Evolutionary conservation across 2,329 filamentous ascomycete species (phyloP).

Genomic region (Ilyonectria destructans): DNA sequence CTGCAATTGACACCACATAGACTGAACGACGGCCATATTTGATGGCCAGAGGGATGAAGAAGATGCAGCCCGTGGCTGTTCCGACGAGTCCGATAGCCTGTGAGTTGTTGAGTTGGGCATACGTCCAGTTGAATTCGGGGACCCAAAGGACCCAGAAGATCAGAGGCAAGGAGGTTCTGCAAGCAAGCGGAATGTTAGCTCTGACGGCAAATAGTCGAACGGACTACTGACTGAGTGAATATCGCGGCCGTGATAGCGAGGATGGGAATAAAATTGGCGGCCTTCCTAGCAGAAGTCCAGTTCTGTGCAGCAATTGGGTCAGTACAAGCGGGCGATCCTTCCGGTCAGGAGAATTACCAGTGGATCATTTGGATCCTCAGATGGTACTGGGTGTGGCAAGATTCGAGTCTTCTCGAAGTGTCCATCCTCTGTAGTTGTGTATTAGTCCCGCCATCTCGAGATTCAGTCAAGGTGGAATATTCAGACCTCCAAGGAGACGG

Average conservation of each 20-base stretch:
- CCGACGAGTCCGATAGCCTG: conserved; percentile 46
- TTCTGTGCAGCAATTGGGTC: conserved; percentile 37
- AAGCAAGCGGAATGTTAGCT: not conserved
- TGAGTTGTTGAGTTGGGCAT: conserved; percentile 42
- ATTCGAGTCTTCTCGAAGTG: not conserved
- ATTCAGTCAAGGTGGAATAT: not conserved
- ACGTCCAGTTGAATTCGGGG: conserved; percentile 45
- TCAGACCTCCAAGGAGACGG: not conserved
- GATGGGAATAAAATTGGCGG: conserved; percentile 43
- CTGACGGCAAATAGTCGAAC: not conserved
- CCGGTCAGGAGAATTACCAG: conserved; percentile 33
- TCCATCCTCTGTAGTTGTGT: not conserved
- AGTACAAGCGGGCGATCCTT: not conserved
- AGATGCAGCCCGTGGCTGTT: conserved; percentile 48
- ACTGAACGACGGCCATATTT: conserved; percentile 51
- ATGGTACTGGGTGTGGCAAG: conserved; percentile 11
- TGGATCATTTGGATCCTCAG: conserved; percentile 46
- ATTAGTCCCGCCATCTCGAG: not conserved
- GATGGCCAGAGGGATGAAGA: conserved; percentile 52
- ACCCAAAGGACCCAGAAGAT: conserved; percentile 51
- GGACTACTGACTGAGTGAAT: conserved; percentile 44
- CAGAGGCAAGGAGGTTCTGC: conserved; percentile 41
- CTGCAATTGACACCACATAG: conserved; percentile 46
- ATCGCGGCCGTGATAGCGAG: conserved; percentile 43
- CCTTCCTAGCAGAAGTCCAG: conserved; percentile 45